Base-by-base conservation (phyloP, 2,329 filamentous ascomycete genomes). In the Cercospora sojina region DNA sequence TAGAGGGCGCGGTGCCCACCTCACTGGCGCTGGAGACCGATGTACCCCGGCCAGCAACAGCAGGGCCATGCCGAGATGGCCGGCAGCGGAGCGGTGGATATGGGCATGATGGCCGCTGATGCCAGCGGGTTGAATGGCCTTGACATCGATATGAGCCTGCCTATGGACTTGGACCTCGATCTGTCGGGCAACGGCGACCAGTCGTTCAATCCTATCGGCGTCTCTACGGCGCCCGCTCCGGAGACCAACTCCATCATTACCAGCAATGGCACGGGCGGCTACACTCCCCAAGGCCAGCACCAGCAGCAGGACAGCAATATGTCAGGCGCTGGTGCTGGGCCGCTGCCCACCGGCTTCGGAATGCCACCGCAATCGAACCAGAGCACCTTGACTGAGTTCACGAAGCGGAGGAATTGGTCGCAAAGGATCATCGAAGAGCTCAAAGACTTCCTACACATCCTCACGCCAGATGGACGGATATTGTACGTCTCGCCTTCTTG, bases 361-460 rank as follows among this genome's bases (percentile, higher is more conserved):
- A 72, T 79, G 71, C 79, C 79, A 16, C 78, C 80, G 35, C 81
- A 74, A 68, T 73, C 77, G 60, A 80, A 78, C 62, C 80, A 77
- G 47, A 88, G 85, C 78, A 88, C 85, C 7, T 77, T 88, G 71
- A 88, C 86, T 70, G 86, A 89, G 75, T 89, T 89, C 73, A 89
- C 86, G 16, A 88, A 88, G 77, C 81, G 87, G 65, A 80, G 85
- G 68, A 89, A 95, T 76, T 97, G 94, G 94, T 90, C 92, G 16
- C 91, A 93, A 77, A 90, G 91, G 71, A 90, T 97, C 12, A 87
- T 97, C 25, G 91, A 96, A 78, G 93, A 97, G 82, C 83, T 98
- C 72, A 91, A 90, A 76, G 94, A 97, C 78, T 87, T 97, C 72
- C 80, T 97, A 64, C 89, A 96, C 76, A 93, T 98, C 66, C 86